These are phyloP conservation scores for Teunomyces kruisii DNA, from an alignment of 805 yeast genomes.

Conservation along the genomic window DNA sequence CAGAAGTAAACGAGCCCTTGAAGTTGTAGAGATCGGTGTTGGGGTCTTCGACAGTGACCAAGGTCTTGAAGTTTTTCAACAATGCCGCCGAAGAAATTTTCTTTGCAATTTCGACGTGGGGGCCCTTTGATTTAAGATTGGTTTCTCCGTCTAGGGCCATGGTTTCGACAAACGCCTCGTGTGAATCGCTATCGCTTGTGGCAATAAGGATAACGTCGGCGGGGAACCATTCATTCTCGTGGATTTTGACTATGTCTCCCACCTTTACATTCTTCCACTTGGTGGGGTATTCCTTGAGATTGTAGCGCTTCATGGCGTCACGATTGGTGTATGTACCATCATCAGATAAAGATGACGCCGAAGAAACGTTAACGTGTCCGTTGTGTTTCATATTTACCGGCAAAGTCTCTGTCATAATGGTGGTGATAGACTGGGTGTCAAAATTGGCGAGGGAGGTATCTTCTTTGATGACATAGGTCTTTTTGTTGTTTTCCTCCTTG, in stretches of 20 bases:
- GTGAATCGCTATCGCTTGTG: slow-evolving; percentile 58
- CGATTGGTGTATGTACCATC: slow-evolving; percentile 12
- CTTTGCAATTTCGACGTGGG: slow-evolving; percentile 63
- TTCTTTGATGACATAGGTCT: slow-evolving; percentile 30
- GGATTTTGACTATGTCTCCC: slow-evolving; percentile 78
- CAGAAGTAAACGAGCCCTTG: slow-evolving; percentile 67
- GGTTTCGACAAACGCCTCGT: slow-evolving; percentile 78
- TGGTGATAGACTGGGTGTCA: slow-evolving; percentile 38
- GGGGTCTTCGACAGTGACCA: slow-evolving; percentile 82
- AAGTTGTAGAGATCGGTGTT: slow-evolving; percentile 87
- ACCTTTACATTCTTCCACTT: slow-evolving; percentile 80
- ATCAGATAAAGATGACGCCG: slow-evolving; percentile 11
- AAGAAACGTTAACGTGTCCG: neutral
- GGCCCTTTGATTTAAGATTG: slow-evolving; percentile 71
- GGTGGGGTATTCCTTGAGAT: slow-evolving; percentile 29
- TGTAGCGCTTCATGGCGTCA: slow-evolving; percentile 25
- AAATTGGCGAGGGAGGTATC: slow-evolving; percentile 25
- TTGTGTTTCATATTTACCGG: slow-evolving; percentile 12
- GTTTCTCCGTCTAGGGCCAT: slow-evolving; percentile 99
- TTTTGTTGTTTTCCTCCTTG: slow-evolving; percentile 69
- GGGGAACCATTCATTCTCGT: slow-evolving; percentile 89
- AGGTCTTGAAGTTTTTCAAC: slow-evolving; percentile 49
- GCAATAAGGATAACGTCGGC: slow-evolving; percentile 81
- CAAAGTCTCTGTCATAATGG: slow-evolving; percentile 40
- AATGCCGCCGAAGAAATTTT: slow-evolving; percentile 49